phyloP scores from a whole-genome alignment of 306 rosid species.

The Dryas drummondii region DNA sequence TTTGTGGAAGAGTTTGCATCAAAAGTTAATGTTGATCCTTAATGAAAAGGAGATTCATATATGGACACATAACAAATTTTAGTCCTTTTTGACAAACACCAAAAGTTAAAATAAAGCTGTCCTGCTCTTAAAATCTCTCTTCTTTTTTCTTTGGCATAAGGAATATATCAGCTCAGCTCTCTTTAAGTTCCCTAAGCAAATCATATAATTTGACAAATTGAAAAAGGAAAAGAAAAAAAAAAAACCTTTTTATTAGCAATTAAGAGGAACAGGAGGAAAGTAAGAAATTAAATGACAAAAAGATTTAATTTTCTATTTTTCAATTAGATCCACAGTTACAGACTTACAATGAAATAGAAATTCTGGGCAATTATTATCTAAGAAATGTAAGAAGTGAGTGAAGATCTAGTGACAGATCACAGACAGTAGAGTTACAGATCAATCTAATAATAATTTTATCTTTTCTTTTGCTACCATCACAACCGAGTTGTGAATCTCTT shows the following conservation, averaged over 20 bases:
- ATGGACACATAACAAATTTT: conserved; percentile 29
- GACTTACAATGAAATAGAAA: conserved; percentile 40
- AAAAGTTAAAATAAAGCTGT: conserved; percentile 43
- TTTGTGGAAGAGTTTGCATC: conserved; percentile 41
- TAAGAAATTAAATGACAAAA: conserved; percentile 24
- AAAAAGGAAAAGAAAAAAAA: not conserved
- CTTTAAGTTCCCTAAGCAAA: conserved; percentile 16
- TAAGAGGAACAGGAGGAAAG: conserved; percentile 4
- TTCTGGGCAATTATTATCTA: conserved; percentile 47
- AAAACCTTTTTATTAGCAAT: not conserved
- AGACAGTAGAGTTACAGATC: conserved; percentile 39
- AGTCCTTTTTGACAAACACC: conserved; percentile 34
- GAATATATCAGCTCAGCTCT: conserved; percentile 14
- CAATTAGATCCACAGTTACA: conserved; percentile 66
- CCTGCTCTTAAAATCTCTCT: not conserved
- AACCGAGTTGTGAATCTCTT: conserved; percentile 29
- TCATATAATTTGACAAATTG: not conserved
- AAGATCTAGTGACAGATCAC: conserved; percentile 37
- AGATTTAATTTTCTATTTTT: conserved; percentile 21
- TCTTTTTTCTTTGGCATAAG: conserved; percentile 3
- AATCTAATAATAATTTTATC: conserved; percentile 21
- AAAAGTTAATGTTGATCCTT: conserved; percentile 35
- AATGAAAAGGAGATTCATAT: conserved; percentile 35
- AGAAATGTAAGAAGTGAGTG: conserved; percentile 41
- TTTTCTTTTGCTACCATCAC: conserved; percentile 32